Evolutionary conservation across 2,329 filamentous ascomycete species (phyloP).

Genomic region (Clarireedia hainanense): DNA sequence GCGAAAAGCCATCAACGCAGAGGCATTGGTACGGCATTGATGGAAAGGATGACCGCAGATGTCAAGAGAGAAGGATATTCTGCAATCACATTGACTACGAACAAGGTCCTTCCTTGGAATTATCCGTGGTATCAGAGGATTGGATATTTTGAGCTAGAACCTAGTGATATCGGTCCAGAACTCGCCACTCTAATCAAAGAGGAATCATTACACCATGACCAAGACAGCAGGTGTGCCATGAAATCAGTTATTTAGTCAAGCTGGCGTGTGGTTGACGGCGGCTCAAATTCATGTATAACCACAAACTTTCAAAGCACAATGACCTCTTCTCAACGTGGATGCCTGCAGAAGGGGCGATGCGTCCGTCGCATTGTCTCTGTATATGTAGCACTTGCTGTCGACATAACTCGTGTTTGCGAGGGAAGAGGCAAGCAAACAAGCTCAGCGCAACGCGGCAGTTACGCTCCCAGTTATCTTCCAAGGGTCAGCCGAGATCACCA

Average conservation of each 20-base stretch:
- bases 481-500: constrained; percentile 4
- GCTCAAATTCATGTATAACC: background rate
- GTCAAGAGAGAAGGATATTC: constrained; percentile 21
- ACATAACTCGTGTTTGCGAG: background rate
- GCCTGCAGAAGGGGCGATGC: background rate
- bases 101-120: constrained; percentile 24
- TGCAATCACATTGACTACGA: constrained; percentile 26
- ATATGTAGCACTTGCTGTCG: background rate
- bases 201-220: background rate
- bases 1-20: constrained; percentile 23
- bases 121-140: constrained; percentile 26
- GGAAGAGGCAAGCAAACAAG: background rate
- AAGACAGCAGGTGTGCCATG: constrained; percentile 1
- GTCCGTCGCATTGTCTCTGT: background rate
- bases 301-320: background rate
- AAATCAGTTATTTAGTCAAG: background rate
- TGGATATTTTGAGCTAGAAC: constrained; percentile 23
- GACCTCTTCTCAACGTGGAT: background rate
- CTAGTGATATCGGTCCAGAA: constrained; percentile 11
- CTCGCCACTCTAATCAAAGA: background rate
- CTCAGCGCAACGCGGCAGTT: background rate
- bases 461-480: background rate
- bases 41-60: constrained; percentile 23
- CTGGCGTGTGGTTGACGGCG: background rate
- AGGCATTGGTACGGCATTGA: constrained; percentile 25